Evolutionary conservation across 192 early-diverging fungal genomes (phyloP), one percentile per base, ranked within the genome.

Genomic region (Glomus cerebriforme): DNA sequence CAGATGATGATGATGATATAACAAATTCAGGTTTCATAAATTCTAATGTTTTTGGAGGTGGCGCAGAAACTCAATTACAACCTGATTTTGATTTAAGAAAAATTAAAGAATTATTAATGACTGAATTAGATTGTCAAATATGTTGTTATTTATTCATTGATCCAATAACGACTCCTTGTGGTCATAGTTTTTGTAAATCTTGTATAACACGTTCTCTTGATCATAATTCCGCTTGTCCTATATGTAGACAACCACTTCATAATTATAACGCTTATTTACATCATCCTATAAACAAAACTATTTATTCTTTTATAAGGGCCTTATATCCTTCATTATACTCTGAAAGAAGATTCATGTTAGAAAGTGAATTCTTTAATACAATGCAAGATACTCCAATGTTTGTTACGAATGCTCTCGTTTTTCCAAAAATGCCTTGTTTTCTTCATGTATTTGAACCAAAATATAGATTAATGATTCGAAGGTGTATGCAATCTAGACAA

Each of bases 361-460:
- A 81, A 22, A 73, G 81, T 34, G 87, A 85, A 47, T 32, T 81
- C 31, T 78, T 84, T 65, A 78, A 82, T 47, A 77, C 59, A 9
- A 77, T 81, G 32, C 62, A 81, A 29, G 78, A 86, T 72, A 85
- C 87, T 15, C 92, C 92, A 0, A 84, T 93, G 0, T 90, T 93
- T 79, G 80, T 90, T 58, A 86, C 85, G 79, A 39, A 8, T 39
- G 83, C 84, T 1, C 82, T 92, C 32, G 82, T 88, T 17, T 87
- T 91, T 31, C 92, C 92, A 22, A 81, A 83, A 24, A 85, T 87
- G 66, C 89, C 88, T 2, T 88, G 86, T 63, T 89, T 83, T 35
- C 83, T 93, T 37, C 86, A 92, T 70, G 79, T 93, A 39, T 92
- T 90, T 73, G 92, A 92, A 68, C 90, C 88, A 17, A 87, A 87